phyloP scores from a whole-genome alignment of 257 asterid species.

The Penstemon eatonii region DNA sequence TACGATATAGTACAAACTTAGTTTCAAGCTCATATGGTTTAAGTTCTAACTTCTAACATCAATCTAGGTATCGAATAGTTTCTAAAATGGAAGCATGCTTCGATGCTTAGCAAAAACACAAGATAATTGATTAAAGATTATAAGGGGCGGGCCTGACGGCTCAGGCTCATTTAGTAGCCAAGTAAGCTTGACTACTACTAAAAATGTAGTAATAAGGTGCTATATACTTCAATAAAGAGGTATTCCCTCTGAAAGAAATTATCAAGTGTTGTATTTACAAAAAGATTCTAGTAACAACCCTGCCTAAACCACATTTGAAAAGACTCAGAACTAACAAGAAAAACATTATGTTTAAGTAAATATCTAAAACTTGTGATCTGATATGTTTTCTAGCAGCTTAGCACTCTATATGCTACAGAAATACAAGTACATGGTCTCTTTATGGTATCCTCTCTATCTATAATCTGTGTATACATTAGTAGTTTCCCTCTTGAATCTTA shows the following conservation, averaged over 20 bases:
- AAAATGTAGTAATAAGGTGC: background rate
- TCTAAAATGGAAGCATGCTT: background rate
- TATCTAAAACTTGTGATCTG: constrained; percentile 10
- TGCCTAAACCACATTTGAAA: background rate
- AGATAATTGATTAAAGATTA: constrained; percentile 7
- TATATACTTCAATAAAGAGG: background rate
- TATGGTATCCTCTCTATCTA: constrained; percentile 16
- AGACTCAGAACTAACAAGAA: no score
- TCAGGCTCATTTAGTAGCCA: background rate
- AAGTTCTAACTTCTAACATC: no score
- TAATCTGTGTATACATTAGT: constrained; percentile 24
- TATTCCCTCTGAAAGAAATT: background rate
- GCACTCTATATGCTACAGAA: constrained; percentile 16
- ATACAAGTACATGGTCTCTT: constrained; percentile 20
- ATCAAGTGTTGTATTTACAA: background rate
- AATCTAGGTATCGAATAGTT: background rate
- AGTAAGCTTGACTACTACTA: background rate
- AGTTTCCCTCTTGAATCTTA: constrained; percentile 20
- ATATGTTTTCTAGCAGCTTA: background rate
- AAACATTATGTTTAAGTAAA: background rate
- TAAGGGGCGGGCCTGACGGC: background rate
- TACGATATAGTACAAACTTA: background rate
- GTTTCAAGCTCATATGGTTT: no score
- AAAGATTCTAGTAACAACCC: background rate
- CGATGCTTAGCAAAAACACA: background rate